These are phyloP conservation scores for Jatropha curcas DNA, from an alignment of 345 rosid species.

Conservation along the genomic window DNA sequence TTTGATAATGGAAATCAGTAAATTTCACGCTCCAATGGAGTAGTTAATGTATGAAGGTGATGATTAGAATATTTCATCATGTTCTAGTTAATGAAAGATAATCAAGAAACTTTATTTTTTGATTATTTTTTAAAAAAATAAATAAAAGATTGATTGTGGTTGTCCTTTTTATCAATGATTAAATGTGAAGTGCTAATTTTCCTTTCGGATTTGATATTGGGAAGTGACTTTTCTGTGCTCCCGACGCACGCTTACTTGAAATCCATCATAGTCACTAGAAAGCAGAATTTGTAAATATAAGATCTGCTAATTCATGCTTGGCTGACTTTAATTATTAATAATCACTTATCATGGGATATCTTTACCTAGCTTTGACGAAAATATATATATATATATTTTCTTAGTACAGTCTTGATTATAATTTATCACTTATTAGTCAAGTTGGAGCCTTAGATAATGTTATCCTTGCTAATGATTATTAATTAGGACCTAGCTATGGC, in stretches of 20 bases:
- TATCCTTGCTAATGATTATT: constrained; percentile 4
- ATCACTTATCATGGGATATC: background rate
- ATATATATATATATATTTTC: background rate
- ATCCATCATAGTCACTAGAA: constrained; percentile 1
- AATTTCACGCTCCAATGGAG: too few relatives aligned
- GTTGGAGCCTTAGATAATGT: constrained; percentile 14
- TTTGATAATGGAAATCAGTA: too few relatives aligned
- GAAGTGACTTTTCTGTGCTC: constrained; percentile 12
- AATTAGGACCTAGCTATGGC: background rate
- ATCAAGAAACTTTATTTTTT: background rate
- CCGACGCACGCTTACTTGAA: constrained; percentile 4
- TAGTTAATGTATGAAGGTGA: background rate
- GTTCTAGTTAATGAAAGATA: background rate
- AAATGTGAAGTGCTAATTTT: background rate
- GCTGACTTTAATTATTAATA: background rate
- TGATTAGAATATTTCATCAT: constrained; percentile 4
- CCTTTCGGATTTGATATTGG: background rate
- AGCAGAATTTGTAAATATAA: background rate
- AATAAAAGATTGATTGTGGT: background rate
- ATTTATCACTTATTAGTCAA: background rate
- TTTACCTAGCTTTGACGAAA: background rate
- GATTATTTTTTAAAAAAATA: background rate
- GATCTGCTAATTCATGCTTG: background rate
- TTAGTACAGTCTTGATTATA: background rate
- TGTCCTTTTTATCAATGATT: constrained; percentile 10